These are phyloP conservation scores for Globisporangium solare DNA, from an alignment of 352 stramenopile species.

Conservation along the genomic window DNA sequence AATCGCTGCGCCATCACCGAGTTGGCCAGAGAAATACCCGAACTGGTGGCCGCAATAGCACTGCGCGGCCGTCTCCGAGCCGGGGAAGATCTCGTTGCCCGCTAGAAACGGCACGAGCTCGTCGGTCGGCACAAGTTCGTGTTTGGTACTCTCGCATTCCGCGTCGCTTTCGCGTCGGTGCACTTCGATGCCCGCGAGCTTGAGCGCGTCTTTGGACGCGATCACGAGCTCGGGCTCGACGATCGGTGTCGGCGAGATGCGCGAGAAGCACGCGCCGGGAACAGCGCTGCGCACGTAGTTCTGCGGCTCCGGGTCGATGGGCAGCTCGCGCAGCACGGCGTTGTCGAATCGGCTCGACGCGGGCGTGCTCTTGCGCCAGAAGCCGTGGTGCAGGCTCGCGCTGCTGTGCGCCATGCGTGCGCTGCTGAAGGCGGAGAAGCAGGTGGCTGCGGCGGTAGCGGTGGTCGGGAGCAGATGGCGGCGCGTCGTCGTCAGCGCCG, in stretches of 20 bases:
- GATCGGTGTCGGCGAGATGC: conserved; percentile 55
- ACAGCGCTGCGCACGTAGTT: conserved; percentile 53
- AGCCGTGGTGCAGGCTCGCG: conserved; percentile 11
- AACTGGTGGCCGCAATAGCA: conserved; percentile 93
- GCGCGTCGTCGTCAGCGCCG: conserved; percentile 1
- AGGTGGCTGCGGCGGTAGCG: background rate
- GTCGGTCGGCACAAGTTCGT: conserved; percentile 27
- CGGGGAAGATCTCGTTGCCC: conserved; percentile 70
- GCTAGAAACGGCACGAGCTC: conserved; percentile 53
- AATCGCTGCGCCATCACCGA: conserved; percentile 88
- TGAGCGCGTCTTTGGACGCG: conserved; percentile 39
- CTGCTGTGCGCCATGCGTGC: conserved; percentile 5
- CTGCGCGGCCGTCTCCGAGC: conserved; percentile 75
- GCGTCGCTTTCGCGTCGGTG: conserved; percentile 1
- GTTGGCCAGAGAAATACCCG: conserved; percentile 88
- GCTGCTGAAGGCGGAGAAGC: background rate
- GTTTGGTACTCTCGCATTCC: conserved; percentile 5
- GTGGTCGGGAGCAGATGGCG: background rate
- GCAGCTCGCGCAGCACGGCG: conserved; percentile 53
- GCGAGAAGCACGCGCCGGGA: conserved; percentile 55
- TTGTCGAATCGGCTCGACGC: conserved; percentile 46
- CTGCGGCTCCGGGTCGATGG: conserved; percentile 44
- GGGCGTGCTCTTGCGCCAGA: conserved; percentile 41
- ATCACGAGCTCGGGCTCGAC: conserved; percentile 55
- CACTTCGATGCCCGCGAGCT: conserved; percentile 57